Base-by-base conservation (phyloP, 164 flowering plant species). In the Hamamelis virginiana region DNA sequence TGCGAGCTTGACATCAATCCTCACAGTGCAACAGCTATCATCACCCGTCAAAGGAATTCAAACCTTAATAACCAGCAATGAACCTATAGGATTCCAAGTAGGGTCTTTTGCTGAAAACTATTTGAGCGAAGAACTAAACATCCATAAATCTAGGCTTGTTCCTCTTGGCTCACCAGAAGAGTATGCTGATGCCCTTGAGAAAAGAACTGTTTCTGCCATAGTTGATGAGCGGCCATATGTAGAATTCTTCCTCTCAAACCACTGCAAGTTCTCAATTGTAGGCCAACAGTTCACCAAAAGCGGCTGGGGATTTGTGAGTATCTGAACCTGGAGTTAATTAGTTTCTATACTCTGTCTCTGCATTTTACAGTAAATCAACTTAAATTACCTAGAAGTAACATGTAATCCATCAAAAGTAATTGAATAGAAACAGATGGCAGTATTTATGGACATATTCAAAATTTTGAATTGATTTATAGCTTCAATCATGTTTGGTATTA, bases 231-330 rank as follows among this genome's bases (percentile, higher is more conserved):
- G 74, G 3, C 81, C 89, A 8, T 87, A 88, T 56, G 67, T 88
- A 0, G 88, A 86, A 4, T 75, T 84, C 66, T 88, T 88, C 71
- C 88, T 88, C 33, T 74, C 88, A 0, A 78, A 74, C 9, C 47
- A 81, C 55, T 88, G 92, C 72, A 59, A 65, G 56, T 86, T 81
- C 66, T 69, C 81, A 18, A 74, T 82, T 45, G 78, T 82, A 19
- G 90, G 92, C 22, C 83, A 72, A 48, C 79, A 88, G 73, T 88
- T 88, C 77, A 86, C 92, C 22, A 84, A 60, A 69, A 69, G 80
- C 16, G 88, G 90, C 0, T 88, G 92, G 92, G 92, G 92, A 69
- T 88, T 88, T 73, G 92, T 88, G 58, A 88, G 92, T 84, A 71
- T 78, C 69, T 55, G 41, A 45, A 25, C 41, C n/a, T 44, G 44